These are phyloP conservation scores for Fraxinus angustifolia DNA, from an alignment of 305 asterid species.

Conservation along the genomic window DNA sequence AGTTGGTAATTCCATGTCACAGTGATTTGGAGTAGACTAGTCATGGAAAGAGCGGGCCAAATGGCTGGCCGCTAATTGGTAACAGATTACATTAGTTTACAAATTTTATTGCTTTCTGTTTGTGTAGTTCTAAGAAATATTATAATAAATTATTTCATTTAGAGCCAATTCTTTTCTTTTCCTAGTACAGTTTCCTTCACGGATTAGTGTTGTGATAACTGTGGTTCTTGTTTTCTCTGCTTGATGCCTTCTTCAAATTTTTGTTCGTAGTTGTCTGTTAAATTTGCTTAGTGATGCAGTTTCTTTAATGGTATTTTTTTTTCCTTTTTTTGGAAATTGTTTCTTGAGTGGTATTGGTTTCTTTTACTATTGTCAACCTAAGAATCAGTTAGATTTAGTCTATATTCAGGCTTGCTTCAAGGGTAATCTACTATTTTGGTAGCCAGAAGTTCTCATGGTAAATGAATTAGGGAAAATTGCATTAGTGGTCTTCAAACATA, in stretches of 20 bases:
- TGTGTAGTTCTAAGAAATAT: conserved; percentile 32
- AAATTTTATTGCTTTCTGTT: conserved; percentile 25
- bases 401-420: not conserved
- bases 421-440: not conserved
- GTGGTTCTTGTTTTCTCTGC: conserved; percentile 9
- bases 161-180: conserved; percentile 28
- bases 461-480: not conserved
- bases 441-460: not conserved
- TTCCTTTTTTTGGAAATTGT: too few relatives aligned
- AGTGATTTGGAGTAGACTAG: conserved; percentile 21
- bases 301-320: not conserved
- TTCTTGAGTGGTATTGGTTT: not conserved
- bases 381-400: conserved; percentile 19
- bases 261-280: conserved; percentile 17
- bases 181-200: conserved; percentile 31
- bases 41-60: conserved; percentile 24
- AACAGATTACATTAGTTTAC: conserved; percentile 34
- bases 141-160: conserved; percentile 34
- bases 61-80: conserved; percentile 31
- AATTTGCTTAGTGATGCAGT: not conserved
- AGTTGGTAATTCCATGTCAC: conserved; percentile 18
- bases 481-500: not conserved
- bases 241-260: conserved; percentile 15
- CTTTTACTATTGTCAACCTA: not conserved
- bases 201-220: conserved; percentile 27